phyloP scores from a whole-genome alignment of 2,329 filamentous ascomycete genomes.

The Metarhizium robertsii region DNA sequence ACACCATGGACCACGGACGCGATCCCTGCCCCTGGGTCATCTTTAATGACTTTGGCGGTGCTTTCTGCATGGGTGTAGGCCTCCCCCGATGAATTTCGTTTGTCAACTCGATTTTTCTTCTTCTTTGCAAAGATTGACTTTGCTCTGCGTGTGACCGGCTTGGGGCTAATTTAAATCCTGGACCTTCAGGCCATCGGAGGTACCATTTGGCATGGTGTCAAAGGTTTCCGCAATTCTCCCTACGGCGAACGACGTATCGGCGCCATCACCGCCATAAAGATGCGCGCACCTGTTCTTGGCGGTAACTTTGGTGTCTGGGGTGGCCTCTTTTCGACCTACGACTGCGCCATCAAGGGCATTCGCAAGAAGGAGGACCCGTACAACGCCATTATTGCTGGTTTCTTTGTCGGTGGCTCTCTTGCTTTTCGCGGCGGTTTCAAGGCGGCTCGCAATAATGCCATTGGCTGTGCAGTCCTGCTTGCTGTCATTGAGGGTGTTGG shows the following conservation, averaged over 20 bases:
- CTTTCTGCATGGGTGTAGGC: constrained; percentile 90
- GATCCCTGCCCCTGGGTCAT: constrained; percentile 97
- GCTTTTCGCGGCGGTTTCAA: constrained; percentile 87
- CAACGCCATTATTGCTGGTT: constrained; percentile 95
- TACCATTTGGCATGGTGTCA: constrained; percentile 93
- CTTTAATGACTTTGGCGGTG: constrained; percentile 94
- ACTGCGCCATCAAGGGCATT: constrained; percentile 91
- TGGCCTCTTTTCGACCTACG: constrained; percentile 89
- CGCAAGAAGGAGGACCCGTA: constrained; percentile 96
- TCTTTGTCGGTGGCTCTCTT: constrained; percentile 89
- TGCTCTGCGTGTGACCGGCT: not conserved
- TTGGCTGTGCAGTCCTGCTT: constrained; percentile 87
- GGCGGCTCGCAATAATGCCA: constrained; percentile 89
- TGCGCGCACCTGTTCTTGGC: constrained; percentile 87
- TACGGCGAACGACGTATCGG: constrained; percentile 94
- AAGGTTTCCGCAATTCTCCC: constrained; percentile 82
- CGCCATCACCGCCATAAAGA: constrained; percentile 94
- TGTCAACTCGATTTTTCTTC: not conserved
- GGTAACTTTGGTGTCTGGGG: constrained; percentile 99
- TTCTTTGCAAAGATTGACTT: not conserved
- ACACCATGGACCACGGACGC: constrained; percentile 80
- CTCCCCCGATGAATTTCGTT: not conserved
- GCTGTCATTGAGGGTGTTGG: constrained; percentile 96
- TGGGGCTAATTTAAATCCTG: not conserved
- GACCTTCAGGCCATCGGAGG: constrained; percentile 56